These are phyloP conservation scores for Candida piceae DNA, from an alignment of 805 yeast genomes.

Conservation along the genomic window DNA sequence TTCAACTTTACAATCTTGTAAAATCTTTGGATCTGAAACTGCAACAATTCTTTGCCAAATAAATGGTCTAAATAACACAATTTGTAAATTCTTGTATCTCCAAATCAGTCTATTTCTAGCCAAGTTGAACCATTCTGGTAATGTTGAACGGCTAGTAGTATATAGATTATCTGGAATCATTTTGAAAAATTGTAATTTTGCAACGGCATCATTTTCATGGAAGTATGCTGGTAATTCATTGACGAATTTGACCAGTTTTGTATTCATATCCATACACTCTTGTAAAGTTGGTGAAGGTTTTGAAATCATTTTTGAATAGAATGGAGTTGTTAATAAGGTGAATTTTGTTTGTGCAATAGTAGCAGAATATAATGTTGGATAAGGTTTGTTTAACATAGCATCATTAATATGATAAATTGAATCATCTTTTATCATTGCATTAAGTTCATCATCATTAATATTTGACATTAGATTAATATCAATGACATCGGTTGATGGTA, in stretches of 20 bases:
- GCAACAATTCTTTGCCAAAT: slow-evolving; percentile 48
- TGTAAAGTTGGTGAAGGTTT: slow-evolving; percentile 43
- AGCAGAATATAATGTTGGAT: slow-evolving; percentile 57
- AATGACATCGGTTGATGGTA: slow-evolving; percentile 42
- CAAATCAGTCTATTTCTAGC: slow-evolving; percentile 50
- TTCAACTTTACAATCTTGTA: slow-evolving; percentile 31
- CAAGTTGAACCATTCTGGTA: slow-evolving; percentile 50
- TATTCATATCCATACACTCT: slow-evolving; percentile 47
- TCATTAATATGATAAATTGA: slow-evolving; percentile 11
- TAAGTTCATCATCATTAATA: slow-evolving; percentile 40
- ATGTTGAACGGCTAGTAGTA: slow-evolving; percentile 13
- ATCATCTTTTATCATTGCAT: slow-evolving; percentile 21
- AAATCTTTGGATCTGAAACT: slow-evolving; percentile 29
- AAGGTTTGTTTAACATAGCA: slow-evolving; percentile 23
- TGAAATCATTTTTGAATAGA: slow-evolving; percentile 43
- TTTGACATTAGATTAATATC: slow-evolving; percentile 48
- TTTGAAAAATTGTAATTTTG: slow-evolving; percentile 21
- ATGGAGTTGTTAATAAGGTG: slow-evolving; percentile 41
- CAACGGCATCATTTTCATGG: slow-evolving; percentile 34
- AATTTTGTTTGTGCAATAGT: slow-evolving; percentile 50
- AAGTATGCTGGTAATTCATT: slow-evolving; percentile 43
- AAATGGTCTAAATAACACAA: slow-evolving; percentile 50
- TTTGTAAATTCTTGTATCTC: slow-evolving; percentile 54
- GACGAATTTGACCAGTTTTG: slow-evolving; percentile 36
- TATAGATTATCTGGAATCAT: slow-evolving; percentile 19